A percentile compares a stretch with the other conserved stretches of the same genome.
Evolutionary conservation across 805 yeast species (phyloP).

Genomic region (Teunomyces funiuensis): DNA sequence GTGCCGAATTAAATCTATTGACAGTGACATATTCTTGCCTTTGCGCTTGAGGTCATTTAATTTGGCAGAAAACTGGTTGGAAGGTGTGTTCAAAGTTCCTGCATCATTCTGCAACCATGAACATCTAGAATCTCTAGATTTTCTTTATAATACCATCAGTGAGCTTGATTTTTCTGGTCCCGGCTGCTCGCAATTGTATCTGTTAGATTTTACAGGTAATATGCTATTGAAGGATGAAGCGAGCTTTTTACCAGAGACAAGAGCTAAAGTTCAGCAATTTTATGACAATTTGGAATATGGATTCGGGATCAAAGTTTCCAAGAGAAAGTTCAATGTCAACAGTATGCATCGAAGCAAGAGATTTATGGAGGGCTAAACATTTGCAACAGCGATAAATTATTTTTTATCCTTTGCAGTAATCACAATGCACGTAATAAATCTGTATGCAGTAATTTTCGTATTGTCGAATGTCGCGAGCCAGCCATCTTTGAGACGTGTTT

Average conservation of each 20-base stretch:
- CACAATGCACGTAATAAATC: not conserved
- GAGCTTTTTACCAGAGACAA: slow-evolving; percentile 6
- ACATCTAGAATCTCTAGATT: slow-evolving; percentile 13
- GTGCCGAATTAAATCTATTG: slow-evolving; percentile 8
- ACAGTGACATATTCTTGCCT: slow-evolving; percentile 9
- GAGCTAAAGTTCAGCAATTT: slow-evolving; percentile 18
- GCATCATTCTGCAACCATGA: slow-evolving; percentile 10
- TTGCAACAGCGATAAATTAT: not conserved
- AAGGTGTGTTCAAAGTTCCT: slow-evolving; percentile 15
- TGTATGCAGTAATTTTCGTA: not conserved
- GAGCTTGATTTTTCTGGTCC: slow-evolving; percentile 3
- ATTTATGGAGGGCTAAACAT: not conserved
- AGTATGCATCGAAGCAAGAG: slow-evolving; percentile 6
- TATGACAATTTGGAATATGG: slow-evolving; percentile 21
- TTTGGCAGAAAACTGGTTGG: slow-evolving; percentile 11
- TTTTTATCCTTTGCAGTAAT: not conserved
- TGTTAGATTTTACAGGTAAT: slow-evolving; percentile 21
- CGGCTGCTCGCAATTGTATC: slow-evolving; percentile 12
- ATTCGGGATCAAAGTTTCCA: slow-evolving; percentile 19
- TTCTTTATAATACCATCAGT: slow-evolving; percentile 10
- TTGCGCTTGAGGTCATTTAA: slow-evolving; percentile 3
- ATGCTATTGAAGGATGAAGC: slow-evolving; percentile 12
- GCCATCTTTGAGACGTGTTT: slow-evolving; percentile 4
- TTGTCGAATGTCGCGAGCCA: slow-evolving; percentile 3
- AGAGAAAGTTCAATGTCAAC: slow-evolving; percentile 26